Evolutionary conservation across 768 basidiomycete genomes (phyloP), one percentile per base, ranked within the genome.

Genomic region (Pholiota microspora): DNA sequence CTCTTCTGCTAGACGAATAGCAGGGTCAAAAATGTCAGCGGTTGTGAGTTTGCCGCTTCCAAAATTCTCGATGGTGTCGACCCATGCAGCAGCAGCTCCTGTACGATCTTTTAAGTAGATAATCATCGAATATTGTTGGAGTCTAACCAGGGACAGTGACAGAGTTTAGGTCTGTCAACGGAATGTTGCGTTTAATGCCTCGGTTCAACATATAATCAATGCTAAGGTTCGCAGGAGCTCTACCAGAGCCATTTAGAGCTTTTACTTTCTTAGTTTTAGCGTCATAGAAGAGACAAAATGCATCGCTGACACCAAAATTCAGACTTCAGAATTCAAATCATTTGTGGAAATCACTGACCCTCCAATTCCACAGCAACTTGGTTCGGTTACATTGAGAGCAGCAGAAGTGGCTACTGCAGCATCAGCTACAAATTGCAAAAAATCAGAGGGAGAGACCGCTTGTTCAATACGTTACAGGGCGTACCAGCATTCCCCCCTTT

Each of bases 81-180:
- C 76, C 95, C 96, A 98, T 13, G 94, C 94, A 29, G 94, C 91
- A 2, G 95, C 92, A n/a, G 91, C 89, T 48, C 96, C 94, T 82
- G 65, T 27, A 31, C 24, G 28, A 24, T 25, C 24, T 21, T 2
- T 44, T 54, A 5, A 13, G 29, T 32, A 36, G 18, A 2, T 28
- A 3, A 32, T 49, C 29, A 3, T 47, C n/a, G n/a, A 2, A 12
- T 15, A 46, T 13, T 29, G n/a, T 18, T 23, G 21, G 21, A 15
- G 18, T 27, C 45, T 55, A 15, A 69, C 89, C 89, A 62, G 91
- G 91, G 10, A 93, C 91, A 3, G 91, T 92, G n/a, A 94, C 92
- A n/a, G 88, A 79, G 67, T 97, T 97, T 35, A 96, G 73, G 68
- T 96, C 85, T 5, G 81, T 85, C 10, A 81, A 71, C 2, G 94